Evolutionary conservation across 2,329 filamentous ascomycete genomes (phyloP), one percentile per base, ranked within the genome.

Genomic region (Calonectria multiphialidica): DNA sequence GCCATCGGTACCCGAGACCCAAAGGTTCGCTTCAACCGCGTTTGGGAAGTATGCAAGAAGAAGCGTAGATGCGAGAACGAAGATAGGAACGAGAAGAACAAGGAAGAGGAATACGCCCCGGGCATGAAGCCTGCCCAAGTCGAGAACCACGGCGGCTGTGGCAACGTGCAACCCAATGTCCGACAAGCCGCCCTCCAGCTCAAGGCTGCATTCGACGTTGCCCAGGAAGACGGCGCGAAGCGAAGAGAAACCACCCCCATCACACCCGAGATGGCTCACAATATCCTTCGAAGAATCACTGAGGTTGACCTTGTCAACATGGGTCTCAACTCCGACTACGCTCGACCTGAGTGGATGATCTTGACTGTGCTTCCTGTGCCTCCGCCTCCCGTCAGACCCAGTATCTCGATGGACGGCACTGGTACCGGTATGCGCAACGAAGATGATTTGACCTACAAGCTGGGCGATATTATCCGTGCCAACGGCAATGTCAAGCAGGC

Each of bases 381-480:
- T 1, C 97, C 97, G 3, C 97, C 97, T 59, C 96, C 97, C 3
- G 97, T 99, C 44, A 94, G 97, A 67, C 97, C 97, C 6, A 98
- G 95, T 89, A 98, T 99, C 79, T 97, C 96, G 25, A 96, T 98
- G 87, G 97, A 98, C 81, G 96, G 97, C 65, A 98, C 95, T 50
- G 94, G 95, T 66, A 94, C 95, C 76, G 97, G 97, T 75, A 93
- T 96, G 88, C 94, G 97, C 75, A 97, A 97, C 82, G 97, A 99
- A 86, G 97, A 99, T 83, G 97, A 99, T 88, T 90, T 99, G 90
- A 99, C 97, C 0, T 99, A 98, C 90, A 99, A 99, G 86, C 89
- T 99, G 37, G 96, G 96, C 80, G 97, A 99, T 85, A 98, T 99
- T 80, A 97, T 99, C 79, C 95, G 97, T 77, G 96, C 97, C 79